Percentiles rank a stretch among this genome's conserved stretches.
phyloP scores from a whole-genome alignment of 2,329 filamentous ascomycete species.

The Paraconiothyrium brasiliense region DNA sequence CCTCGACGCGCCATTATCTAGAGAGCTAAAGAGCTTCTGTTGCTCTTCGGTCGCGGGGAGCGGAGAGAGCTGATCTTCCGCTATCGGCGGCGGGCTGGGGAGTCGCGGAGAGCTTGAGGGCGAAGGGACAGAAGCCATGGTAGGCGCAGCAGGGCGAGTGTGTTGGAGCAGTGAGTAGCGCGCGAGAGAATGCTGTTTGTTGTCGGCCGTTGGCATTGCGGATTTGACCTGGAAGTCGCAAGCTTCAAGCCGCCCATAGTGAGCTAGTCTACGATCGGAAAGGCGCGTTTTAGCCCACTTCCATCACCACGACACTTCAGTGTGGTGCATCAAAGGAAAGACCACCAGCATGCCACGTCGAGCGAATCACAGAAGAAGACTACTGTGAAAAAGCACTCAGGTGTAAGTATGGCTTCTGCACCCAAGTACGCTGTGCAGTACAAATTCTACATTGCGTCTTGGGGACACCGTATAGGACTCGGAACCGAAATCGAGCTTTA shows the following conservation, averaged over 20 bases:
- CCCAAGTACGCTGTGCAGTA: background rate
- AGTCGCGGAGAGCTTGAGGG: constrained; percentile 86
- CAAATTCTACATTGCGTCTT: background rate
- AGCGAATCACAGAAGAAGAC: background rate
- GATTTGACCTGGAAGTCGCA: background rate
- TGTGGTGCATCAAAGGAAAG: background rate
- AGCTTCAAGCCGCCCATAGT: background rate
- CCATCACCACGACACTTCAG: background rate
- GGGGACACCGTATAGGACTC: constrained; percentile 1
- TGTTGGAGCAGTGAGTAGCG: background rate
- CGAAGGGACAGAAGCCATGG: constrained; percentile 51
- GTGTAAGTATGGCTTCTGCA: background rate
- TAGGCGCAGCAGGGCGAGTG: constrained; percentile 2
- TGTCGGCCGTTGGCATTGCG: background rate
- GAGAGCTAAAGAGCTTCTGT: constrained; percentile 61
- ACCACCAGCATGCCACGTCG: background rate
- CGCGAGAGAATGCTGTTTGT: background rate
- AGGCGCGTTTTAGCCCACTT: constrained; percentile 7
- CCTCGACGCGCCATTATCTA: constrained; percentile 79
- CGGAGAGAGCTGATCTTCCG: constrained; percentile 92
- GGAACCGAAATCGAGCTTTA: constrained; percentile 7
- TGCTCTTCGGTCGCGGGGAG: constrained; percentile 68
- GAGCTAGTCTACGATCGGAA: constrained; percentile 1
- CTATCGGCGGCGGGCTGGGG: constrained; percentile 91
- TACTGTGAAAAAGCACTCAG: background rate